Conservation (phyloP, 768 basidiomycete species). For the Agrocybe praecox region DNA sequence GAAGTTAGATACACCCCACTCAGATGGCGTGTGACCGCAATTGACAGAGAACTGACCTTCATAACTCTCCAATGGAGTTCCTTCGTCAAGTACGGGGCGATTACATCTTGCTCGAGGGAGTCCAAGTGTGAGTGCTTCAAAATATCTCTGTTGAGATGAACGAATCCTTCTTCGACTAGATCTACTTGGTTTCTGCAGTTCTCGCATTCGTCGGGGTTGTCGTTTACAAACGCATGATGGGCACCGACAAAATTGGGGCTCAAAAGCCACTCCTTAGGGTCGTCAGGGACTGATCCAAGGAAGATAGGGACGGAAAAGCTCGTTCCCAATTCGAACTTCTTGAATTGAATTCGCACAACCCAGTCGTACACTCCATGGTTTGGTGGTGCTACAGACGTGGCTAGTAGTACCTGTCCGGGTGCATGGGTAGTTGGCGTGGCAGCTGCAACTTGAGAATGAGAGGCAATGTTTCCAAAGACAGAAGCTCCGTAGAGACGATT, state of each 20-base stretch:
- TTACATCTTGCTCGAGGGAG: too few species aligned
- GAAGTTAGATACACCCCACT: too few species aligned
- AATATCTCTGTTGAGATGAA: slow-evolving; percentile 42
- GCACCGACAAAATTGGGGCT: slow-evolving; percentile 42
- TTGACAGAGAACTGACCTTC: too few species aligned
- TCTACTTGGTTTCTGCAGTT: slow-evolving; percentile 32
- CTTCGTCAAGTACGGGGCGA: too few species aligned
- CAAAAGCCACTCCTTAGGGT: slow-evolving; percentile 37
- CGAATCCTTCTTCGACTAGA: slow-evolving; percentile 42
- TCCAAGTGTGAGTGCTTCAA: slow-evolving; percentile 10
- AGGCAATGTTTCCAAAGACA: slow-evolving; percentile 9
- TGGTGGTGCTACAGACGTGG: neutral
- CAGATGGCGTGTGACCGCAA: too few species aligned
- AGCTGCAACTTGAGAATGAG: neutral
- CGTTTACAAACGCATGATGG: slow-evolving; percentile 43
- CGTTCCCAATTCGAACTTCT: slow-evolving; percentile 43
- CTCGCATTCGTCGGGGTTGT: slow-evolving; percentile 33
- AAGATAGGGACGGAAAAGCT: slow-evolving; percentile 50
- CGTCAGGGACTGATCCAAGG: slow-evolving; percentile 43
- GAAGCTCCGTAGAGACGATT: slow-evolving; percentile 35
- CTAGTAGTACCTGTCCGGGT: too few species aligned
- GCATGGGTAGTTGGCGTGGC: too few species aligned
- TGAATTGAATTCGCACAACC: slow-evolving; percentile 42
- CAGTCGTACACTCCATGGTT: slow-evolving; percentile 36
- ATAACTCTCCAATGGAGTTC: too few species aligned